Evolutionary conservation across 495 filamentous ascomycete species (phyloP), one percentile per base, ranked within the genome.

Genomic region (Aspergillus haitiensis): DNA sequence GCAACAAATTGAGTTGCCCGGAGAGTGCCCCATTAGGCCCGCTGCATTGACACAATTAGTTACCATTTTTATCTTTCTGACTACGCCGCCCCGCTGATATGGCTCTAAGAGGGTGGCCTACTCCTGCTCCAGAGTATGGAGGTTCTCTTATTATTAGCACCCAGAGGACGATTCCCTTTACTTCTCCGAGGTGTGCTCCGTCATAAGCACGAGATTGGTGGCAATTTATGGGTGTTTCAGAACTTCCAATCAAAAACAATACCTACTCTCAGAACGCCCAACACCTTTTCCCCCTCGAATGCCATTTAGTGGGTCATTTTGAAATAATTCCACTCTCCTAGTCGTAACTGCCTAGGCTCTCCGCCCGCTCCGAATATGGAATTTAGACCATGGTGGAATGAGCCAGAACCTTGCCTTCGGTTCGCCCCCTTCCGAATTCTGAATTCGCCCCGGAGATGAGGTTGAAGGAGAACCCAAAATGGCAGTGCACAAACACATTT

Each of bases 61-160:
- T 48, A 18, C 45, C 45, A 48, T 48, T 18, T 48, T 18, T 48
- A 48, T 48, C 45, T 9, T 18, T 4, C n/a, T 48, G n/a, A 48
- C 9, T 18, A 6, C 45, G 15, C 45, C n/a, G 45, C 45, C 45
- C 45, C 45, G n/a, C 45, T 48, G 45, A 48, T n/a, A 18, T 48
- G 45, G 5, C 21, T 27, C 21, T 27, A 27, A 27, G 21, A 27
- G 1, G 21, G 21, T 27, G 21, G 21, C 21, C 21, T 27, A 27
- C 21, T 27, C 21, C 21, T 27, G 3, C 21, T 27, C 21, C 3
- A 3, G 21, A 27, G 21, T 27, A 27, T 27, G 21, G 21, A 27
- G 21, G 21, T 27, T 27, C 21, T 27, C 1, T 27, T 27, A 27
- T 27, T 27, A 27, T 27, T 27, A 27, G 21, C 21, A 27, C 21